Base-by-base conservation (phyloP, 495 filamentous ascomycete species). In the Neurospora tetrasperma region DNA sequence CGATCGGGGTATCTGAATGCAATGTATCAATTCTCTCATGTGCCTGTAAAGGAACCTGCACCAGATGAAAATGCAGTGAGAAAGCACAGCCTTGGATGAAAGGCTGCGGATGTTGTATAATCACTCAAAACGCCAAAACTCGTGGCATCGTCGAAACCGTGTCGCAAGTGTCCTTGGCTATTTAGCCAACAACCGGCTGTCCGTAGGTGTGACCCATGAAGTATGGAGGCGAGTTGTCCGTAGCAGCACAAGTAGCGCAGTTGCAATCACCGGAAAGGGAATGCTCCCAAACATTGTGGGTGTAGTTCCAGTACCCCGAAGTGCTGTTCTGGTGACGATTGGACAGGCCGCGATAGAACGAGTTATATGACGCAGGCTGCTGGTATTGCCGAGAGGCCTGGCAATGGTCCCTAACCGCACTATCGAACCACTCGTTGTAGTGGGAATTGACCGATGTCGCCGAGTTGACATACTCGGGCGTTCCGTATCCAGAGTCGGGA, bases 111-210 rank as follows among this genome's bases (percentile, higher is more conserved):
- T 20, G 71, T 38, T 39, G 48, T 69, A 69, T 38, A 11, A 20
- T 8, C 43, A 41, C 66, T 69, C 66, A 46, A 48, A 48, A 74
- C 23, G 72, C 73, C 66, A 16, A 54, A 46, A 69, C 62, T 62
- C 39, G 62, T 62, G 48, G 42, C 42, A 18, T 66, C 44, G 69
- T 69, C 54, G 70, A 42, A 12, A 46, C 23, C 3, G 42, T 12
- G 73, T 27, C 10, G 38, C 20, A n/a, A 43, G 41, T 70, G 48
- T 10, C 27, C 8, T 11, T 44, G 41, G 23, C 70, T 69, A 5
- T 46, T 83, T 83, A 91, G 35, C 88, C 89, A 74, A 86, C 87
- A 31, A 91, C 89, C 31, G 92, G 84, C 80, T 92, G 91, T 23
- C 89, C 81, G 75, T 89, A 93, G 66, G 84, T 83, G 69, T 85